phyloP scores from a whole-genome alignment of 176 grass and related monocot genomes.

The Triticum monococcum region DNA sequence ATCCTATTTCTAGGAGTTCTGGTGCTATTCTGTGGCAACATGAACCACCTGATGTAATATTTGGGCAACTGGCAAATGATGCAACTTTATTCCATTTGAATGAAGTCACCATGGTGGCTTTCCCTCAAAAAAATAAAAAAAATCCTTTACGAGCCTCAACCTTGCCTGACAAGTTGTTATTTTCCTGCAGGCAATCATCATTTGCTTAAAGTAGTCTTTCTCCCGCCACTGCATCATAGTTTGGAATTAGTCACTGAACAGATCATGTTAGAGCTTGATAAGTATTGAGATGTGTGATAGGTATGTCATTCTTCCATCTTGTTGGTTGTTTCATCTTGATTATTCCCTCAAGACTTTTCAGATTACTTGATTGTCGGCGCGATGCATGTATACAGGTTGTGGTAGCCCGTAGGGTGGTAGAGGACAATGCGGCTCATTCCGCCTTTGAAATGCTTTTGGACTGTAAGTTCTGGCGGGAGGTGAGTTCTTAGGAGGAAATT shows the following conservation, averaged over 20 bases:
- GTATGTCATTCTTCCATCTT: background rate
- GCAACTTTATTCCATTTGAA: too few relatives aligned
- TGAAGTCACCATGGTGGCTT: too few relatives aligned
- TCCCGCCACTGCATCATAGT: background rate
- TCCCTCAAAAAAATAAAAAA: too few relatives aligned
- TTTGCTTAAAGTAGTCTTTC: constrained; percentile 42
- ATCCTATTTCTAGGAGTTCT: background rate
- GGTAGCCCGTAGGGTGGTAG: background rate
- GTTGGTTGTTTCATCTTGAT: background rate
- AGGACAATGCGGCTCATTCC: background rate
- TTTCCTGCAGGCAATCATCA: constrained; percentile 57
- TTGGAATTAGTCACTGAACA: background rate
- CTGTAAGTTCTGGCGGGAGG: background rate
- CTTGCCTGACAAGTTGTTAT: background rate
- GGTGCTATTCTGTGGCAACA: too few relatives aligned
- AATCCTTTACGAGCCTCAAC: background rate
- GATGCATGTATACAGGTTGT: background rate
- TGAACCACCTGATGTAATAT: too few relatives aligned
- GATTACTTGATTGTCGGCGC: background rate
- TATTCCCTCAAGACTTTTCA: background rate
- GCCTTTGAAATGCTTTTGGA: background rate
- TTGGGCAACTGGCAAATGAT: too few relatives aligned
- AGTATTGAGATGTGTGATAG: constrained; percentile 1
- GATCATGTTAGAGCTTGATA: background rate
- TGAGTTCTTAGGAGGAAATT: background rate